Conservation (phyloP, 176 grass and related monocot species). For the barley (Hordeum vulgare) region DNA sequence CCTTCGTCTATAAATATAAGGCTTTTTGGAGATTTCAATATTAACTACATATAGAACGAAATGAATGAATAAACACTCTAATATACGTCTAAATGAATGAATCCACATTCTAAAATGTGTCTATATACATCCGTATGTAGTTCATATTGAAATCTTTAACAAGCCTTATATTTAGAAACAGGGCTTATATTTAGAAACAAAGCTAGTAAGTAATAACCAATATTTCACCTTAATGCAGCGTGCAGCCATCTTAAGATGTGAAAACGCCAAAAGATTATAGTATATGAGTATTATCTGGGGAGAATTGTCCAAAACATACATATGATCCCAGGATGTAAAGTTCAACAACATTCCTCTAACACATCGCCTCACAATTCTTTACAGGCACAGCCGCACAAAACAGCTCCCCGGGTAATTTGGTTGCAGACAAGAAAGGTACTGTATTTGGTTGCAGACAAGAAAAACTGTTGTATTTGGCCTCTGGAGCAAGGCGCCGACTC, state of each 20-base stretch:
- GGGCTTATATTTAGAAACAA: too few relatives aligned
- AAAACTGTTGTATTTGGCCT: slow-evolving; percentile 12
- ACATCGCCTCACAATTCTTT: neutral
- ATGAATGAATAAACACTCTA: too few relatives aligned
- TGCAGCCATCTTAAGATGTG: too few relatives aligned
- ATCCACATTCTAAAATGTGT: too few relatives aligned
- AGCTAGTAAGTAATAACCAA: too few relatives aligned
- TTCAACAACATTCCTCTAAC: neutral
- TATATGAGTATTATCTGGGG: neutral
- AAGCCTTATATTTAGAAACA: too few relatives aligned
- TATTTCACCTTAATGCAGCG: neutral
- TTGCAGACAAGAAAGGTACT: slow-evolving; percentile 16
- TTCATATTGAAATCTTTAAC: too few relatives aligned
- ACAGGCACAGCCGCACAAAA: slow-evolving; percentile 13
- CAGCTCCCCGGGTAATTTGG: neutral
- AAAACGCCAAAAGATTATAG: neutral
- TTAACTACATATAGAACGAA: too few relatives aligned
- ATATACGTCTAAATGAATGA: too few relatives aligned
- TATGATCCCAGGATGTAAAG: neutral
- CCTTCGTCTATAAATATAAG: too few relatives aligned
- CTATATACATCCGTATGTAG: too few relatives aligned
- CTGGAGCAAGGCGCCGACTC: neutral
- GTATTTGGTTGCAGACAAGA: slow-evolving; percentile 1
- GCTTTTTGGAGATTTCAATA: too few relatives aligned
- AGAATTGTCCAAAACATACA: neutral